phyloP scores from a whole-genome alignment of 2,329 filamentous ascomycete genomes.

The Exophiala sp. region DNA sequence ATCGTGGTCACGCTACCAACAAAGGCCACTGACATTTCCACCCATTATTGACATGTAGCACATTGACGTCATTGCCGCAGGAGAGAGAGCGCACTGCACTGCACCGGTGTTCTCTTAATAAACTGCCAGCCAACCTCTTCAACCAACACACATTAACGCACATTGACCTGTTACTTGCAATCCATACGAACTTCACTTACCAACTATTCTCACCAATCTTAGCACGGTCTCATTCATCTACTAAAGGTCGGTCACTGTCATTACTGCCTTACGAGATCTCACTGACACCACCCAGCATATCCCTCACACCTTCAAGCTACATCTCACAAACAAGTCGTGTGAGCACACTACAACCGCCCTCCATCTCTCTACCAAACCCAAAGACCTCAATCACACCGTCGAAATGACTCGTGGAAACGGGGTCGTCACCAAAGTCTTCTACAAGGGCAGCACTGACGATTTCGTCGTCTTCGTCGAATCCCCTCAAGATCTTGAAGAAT shows the following conservation, averaged over 20 bases:
- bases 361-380: neutral
- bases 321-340: conserved; percentile 1
- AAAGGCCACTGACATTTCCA: too few relatives aligned
- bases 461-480: conserved; percentile 66
- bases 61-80: too few relatives aligned
- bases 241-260: neutral
- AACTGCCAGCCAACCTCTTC: too few relatives aligned
- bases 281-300: neutral
- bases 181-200: neutral
- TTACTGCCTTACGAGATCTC: neutral
- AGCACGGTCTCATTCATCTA: too few relatives aligned
- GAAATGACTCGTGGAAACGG: conserved; percentile 69
- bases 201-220: neutral
- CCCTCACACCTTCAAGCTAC: neutral
- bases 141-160: too few relatives aligned
- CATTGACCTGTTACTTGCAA: too few relatives aligned
- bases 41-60: too few relatives aligned
- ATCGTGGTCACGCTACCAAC: too few relatives aligned
- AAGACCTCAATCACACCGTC: neutral
- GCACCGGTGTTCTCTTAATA: too few relatives aligned
- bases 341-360: conserved; percentile 1
- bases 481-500: conserved; percentile 66
- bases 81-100: too few relatives aligned
- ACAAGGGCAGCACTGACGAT: conserved; percentile 70
- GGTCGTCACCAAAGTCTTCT: conserved; percentile 73